Conservation (phyloP, 2,329 filamentous ascomycete genomes). For the Domatiomyces catenatus region DNA sequence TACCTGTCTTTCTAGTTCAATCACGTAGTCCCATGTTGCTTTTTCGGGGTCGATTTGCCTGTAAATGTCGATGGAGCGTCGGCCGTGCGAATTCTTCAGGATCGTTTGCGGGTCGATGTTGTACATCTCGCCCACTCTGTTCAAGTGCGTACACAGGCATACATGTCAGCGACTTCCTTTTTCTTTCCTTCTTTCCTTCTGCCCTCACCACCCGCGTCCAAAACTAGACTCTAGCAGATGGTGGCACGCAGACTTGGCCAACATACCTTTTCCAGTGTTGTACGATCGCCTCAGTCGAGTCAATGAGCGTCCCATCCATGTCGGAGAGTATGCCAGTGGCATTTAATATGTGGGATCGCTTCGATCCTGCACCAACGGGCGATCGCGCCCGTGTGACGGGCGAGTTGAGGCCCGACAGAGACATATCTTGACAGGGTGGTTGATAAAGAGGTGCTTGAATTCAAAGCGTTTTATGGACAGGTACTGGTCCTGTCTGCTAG, state of each 20-base stretch:
- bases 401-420: neutral
- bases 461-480: no score
- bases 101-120: constrained; percentile 53
- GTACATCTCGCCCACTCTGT: neutral
- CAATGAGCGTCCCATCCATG: constrained; percentile 27
- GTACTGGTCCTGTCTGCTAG: no score
- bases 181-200: neutral
- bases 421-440: neutral
- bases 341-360: neutral
- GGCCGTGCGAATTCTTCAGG: constrained; percentile 77
- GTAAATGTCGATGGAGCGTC: constrained; percentile 75
- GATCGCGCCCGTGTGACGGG: neutral
- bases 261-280: constrained; percentile 50
- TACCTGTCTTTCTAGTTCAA: constrained; percentile 50
- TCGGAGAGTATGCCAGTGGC: neutral
- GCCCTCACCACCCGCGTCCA: neutral
- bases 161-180: neutral
- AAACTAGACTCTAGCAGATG: neutral
- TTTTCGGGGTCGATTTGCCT: constrained; percentile 64
- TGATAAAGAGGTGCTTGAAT: no score
- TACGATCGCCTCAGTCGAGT: constrained; percentile 40
- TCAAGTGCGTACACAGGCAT: neutral
- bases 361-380: neutral
- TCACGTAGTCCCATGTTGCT: constrained; percentile 85
- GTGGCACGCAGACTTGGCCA: constrained; percentile 57